Conservation (phyloP, 1,139 yeast species). For the Zhuliangozyma parablackwelliae region DNA sequence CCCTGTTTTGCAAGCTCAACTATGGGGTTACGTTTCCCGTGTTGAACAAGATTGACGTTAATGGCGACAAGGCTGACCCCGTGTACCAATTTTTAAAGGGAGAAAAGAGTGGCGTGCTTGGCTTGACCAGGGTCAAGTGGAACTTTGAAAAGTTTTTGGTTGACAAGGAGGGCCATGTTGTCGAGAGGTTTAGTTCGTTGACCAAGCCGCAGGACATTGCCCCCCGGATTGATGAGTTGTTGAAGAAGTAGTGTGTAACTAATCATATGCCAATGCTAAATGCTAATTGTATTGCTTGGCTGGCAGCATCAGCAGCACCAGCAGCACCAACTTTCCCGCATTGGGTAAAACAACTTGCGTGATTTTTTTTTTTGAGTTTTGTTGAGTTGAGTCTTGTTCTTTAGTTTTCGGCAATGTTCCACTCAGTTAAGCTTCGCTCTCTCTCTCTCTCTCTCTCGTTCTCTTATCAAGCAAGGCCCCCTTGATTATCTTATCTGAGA, state of each 20-base stretch:
- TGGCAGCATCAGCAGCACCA: no score
- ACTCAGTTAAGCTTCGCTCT: no score
- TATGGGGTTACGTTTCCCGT: constrained; percentile 78
- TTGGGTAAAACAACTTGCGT: no score
- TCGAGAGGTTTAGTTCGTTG: constrained; percentile 38
- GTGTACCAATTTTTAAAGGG: constrained; percentile 74
- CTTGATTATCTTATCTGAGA: no score
- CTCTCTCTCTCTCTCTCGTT: no score
- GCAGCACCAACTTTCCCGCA: no score
- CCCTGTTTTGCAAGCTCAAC: constrained; percentile 36
- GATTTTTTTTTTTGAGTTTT: no score
- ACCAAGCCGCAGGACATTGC: constrained; percentile 38
- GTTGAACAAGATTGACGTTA: constrained; percentile 81
- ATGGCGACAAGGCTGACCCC: constrained; percentile 77
- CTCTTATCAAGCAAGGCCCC: no score
- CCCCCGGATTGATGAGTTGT: constrained; percentile 36
- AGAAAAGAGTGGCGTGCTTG: constrained; percentile 40
- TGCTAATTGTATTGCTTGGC: no score
- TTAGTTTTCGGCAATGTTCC: no score
- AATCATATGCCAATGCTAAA: no score
- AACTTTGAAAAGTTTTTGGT: constrained; percentile 48
- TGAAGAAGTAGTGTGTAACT: constrained; percentile 18
- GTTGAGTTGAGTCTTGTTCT: no score
- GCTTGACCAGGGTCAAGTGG: constrained; percentile 47
- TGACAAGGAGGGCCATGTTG: constrained; percentile 43